Base-by-base conservation (phyloP, 2,329 filamentous ascomycete genomes). In the Leptodontidium sp. region DNA sequence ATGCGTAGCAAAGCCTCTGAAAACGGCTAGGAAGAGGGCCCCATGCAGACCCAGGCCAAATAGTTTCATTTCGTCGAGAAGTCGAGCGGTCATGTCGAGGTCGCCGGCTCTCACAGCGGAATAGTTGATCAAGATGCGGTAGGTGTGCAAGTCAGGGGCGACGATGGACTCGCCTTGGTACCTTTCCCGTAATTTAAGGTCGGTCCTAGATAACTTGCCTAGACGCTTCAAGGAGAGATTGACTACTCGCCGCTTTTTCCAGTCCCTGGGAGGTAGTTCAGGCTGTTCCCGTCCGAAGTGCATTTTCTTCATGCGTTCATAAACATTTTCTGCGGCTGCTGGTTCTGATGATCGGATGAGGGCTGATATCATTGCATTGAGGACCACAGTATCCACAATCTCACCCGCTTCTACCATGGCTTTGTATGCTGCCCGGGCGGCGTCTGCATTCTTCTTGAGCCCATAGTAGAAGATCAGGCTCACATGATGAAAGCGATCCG, bases 391-490 rank as follows among this genome's bases (percentile, higher is more conserved):
- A 78, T 98, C 95, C 66, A 99, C 90, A 70, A 98, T 90, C 78
- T 98, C 93, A 43, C 94, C 93, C 0, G 90, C 87, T 47, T 91
- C 84, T n/a, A 98, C 91, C 80, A 97, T 91, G 26, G 94, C 89
- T 71, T 87, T 87, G 79, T 98, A 99, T 0, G 93, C 90, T 40
- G 86, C 86, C 55, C 94, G 86, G 26, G 97, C 88, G 2, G 88
- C 92, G 69, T 90, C 86, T 2, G 91, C 89, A 77, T 98, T 91
- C 70, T 87, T 83, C 74, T 88, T 86, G 67, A 96, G 84, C 1
- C 95, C 96, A 74, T 93, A 90, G 78, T 92, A 97, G 79, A 93
- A 91, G 47, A 99, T 95, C 68, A 94, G 81, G 68, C 90, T 92
- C 69, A 94, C 90, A 71, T 94, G 89, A 72, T 96, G 93, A 77